A percentile compares a stretch with the other conserved stretches of the same genome.
These are phyloP conservation scores for Acacia concinna DNA, from an alignment of 331 rosid genomes.

Conservation along the genomic window DNA sequence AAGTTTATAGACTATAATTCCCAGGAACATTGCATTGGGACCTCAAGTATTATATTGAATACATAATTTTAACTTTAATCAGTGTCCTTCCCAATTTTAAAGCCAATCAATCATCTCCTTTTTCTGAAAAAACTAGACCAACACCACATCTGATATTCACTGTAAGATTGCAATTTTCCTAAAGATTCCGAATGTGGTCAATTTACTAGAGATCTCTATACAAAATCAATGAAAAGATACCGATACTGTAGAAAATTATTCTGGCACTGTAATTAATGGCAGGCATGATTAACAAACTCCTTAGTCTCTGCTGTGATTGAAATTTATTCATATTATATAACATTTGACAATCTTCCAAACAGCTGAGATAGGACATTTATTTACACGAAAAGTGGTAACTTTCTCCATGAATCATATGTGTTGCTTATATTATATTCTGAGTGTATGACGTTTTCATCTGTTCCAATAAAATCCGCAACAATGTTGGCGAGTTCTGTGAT, in stretches of 20 bases:
- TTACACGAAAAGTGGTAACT: neutral
- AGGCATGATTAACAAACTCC: neutral
- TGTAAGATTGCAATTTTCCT: neutral
- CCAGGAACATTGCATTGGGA: slow-evolving; percentile 25
- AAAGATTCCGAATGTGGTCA: neutral
- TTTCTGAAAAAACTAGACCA: neutral
- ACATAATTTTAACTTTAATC: slow-evolving; percentile 11
- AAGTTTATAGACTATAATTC: slow-evolving; percentile 1
- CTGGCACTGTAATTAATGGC: neutral
- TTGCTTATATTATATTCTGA: neutral
- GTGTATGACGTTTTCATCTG: neutral
- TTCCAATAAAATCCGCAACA: neutral
- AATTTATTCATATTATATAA: neutral
- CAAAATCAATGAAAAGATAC: neutral
- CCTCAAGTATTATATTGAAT: neutral
- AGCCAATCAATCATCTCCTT: neutral
- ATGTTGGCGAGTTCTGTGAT: neutral
- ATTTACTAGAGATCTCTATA: neutral
- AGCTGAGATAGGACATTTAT: neutral
- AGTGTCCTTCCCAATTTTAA: neutral
- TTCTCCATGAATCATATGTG: neutral
- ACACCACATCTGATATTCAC: neutral
- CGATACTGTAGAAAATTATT: neutral
- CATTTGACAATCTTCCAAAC: neutral
- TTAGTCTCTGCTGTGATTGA: neutral